Conservation (phyloP, 2,329 filamentous ascomycete species). For the Exophiala phaeomuriformis region DNA sequence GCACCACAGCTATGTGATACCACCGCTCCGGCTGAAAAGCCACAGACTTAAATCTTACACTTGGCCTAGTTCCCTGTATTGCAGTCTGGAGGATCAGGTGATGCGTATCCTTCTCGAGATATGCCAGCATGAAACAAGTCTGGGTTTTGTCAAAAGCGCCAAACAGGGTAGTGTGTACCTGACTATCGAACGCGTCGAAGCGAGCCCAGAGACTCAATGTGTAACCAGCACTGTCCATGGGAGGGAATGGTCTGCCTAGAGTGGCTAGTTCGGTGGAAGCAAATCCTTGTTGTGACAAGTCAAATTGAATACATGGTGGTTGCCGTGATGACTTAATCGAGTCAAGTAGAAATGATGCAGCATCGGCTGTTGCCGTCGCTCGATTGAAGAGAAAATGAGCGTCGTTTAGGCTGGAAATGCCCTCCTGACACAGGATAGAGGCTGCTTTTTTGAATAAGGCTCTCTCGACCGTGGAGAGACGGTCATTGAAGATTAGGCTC, state of each 20-base stretch:
- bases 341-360: conserved; percentile 63
- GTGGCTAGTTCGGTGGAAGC: conserved; percentile 83
- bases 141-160: conserved; percentile 88
- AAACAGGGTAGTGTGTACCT: conserved; percentile 88
- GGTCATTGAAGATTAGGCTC: conserved; percentile 53
- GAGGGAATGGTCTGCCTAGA: conserved; percentile 79
- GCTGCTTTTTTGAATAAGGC: conserved; percentile 60
- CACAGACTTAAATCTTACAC: conserved; percentile 83
- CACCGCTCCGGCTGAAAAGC: conserved; percentile 68
- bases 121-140: conserved; percentile 87
- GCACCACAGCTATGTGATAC: conserved; percentile 91
- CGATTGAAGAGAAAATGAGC: conserved; percentile 65
- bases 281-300: conserved; percentile 79
- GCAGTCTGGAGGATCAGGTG: conserved; percentile 97
- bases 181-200: conserved; percentile 76
- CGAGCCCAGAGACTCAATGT: conserved; percentile 85
- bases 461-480: conserved; percentile 50
- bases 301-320: conserved; percentile 87
- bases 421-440: conserved; percentile 61
- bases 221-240: conserved; percentile 70
- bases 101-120: conserved; percentile 84
- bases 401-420: conserved; percentile 73
- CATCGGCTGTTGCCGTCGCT: conserved; percentile 45
- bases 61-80: conserved; percentile 74
- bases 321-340: conserved; percentile 67